Conservation (phyloP, 495 filamentous ascomycete species). For the Daldinia vernicosa region DNA sequence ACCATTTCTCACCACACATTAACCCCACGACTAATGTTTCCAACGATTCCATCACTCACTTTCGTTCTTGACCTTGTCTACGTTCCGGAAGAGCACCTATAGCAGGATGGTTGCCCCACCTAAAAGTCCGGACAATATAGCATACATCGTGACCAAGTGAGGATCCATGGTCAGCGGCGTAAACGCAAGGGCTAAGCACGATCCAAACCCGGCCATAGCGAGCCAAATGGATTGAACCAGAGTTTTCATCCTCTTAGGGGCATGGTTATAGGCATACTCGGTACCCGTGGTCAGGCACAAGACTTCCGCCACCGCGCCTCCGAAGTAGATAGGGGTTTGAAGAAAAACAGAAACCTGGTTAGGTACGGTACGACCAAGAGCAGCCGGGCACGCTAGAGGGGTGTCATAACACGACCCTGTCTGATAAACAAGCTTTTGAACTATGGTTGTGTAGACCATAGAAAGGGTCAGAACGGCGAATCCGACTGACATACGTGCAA, state of each 20-base stretch:
- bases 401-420: slow-evolving; percentile 60
- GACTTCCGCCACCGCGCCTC: slow-evolving; percentile 54
- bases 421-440: slow-evolving; percentile 59
- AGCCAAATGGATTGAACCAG: slow-evolving; percentile 47
- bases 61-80: slow-evolving; percentile 15
- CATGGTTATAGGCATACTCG: slow-evolving; percentile 64
- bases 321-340: slow-evolving; percentile 53
- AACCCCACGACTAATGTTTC: not conserved
- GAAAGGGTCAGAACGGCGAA: slow-evolving; percentile 54
- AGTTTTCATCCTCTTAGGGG: slow-evolving; percentile 52
- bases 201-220: slow-evolving; percentile 53
- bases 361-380: slow-evolving; percentile 32
- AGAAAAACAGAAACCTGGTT: slow-evolving; percentile 53
- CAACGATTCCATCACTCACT: slow-evolving; percentile 3
- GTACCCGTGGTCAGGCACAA: slow-evolving; percentile 52
- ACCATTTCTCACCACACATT: not conserved
- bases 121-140: slow-evolving; percentile 47
- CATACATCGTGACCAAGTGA: slow-evolving; percentile 58
- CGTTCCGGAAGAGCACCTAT: slow-evolving; percentile 18
- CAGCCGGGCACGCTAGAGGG: slow-evolving; percentile 52
- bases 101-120: slow-evolving; percentile 17
- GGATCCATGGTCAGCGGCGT: slow-evolving; percentile 55
- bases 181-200: slow-evolving; percentile 55
- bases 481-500: slow-evolving; percentile 60
- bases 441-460: slow-evolving; percentile 60